Base-by-base conservation (phyloP, 2,329 filamentous ascomycete genomes). In the Delphinella strobiligena region DNA sequence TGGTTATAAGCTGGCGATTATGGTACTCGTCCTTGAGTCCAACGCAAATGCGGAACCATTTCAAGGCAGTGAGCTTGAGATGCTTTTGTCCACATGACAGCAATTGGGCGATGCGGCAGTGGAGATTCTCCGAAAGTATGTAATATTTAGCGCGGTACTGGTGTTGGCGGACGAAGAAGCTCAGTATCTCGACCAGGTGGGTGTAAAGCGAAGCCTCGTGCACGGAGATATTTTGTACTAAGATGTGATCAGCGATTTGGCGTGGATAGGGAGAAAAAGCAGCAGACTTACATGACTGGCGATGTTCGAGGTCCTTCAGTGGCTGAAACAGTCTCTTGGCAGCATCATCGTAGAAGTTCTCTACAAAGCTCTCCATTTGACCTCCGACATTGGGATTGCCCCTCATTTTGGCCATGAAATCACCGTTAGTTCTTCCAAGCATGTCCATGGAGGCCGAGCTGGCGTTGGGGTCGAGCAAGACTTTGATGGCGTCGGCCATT, bases 401-500 rank as follows among this genome's bases (percentile, higher is more conserved):
- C 51, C 77, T 71, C 47, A 74, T 63, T 58, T 86, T 80, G 19
- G 71, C 66, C 29, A 77, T 65, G 49, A 80, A 77, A 43, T 91
- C 85, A 47, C 73, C 74, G 44, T 80, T 82, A 27, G 71, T 71
- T 48, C 74, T 67, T 47, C 63, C 67, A 45, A 76, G 67, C 31
- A 67, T 66, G 46, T 83, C 80, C 48, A 78, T 69, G 29, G 73
- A 74, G 41, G 69, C 61, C 37, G 71, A 69, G 36, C 71, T 71
- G 40, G 75, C 60, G 61, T 78, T 62, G 56, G 86, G 69, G 49
- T 96, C 91, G 27, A 98, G 71, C 9, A 98, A 69, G 16, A 96
- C 82, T 62, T 94, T 95, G 56, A 98, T 80, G 5, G 89, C 86
- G 63, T 98, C 91, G 3, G 88, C 87, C 53, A 96, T 81, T 59